A percentile compares a stretch with the other conserved stretches of the same genome.
Conservation (phyloP, 306 rosid species). For the Vigna nakashimae region DNA sequence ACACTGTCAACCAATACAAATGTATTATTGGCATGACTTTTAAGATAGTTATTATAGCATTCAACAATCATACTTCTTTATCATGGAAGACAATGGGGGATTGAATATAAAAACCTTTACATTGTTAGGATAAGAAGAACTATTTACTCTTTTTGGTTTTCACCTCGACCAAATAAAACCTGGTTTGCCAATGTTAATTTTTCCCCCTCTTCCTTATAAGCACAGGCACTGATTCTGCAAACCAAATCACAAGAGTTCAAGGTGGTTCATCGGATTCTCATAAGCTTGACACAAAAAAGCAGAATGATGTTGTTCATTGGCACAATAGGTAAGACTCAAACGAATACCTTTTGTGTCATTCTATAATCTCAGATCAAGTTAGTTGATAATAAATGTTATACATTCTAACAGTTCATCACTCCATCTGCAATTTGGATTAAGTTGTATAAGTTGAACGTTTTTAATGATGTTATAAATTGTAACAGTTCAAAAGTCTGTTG, state of each 20-base stretch:
- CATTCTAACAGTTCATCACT: constrained; percentile 16
- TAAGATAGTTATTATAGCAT: too few relatives aligned
- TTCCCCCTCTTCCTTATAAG: constrained; percentile 12
- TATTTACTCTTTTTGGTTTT: not conserved
- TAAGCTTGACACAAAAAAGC: constrained; percentile 75
- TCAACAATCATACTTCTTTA: too few relatives aligned
- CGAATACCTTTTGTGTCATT: constrained; percentile 14
- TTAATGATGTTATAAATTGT: not conserved
- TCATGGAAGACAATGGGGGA: not conserved
- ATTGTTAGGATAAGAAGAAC: not conserved
- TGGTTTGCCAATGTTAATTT: constrained; percentile 17
- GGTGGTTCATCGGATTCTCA: constrained; percentile 66
- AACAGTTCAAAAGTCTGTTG: constrained; percentile 4
- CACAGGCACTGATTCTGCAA: constrained; percentile 69
- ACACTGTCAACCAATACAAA: too few relatives aligned
- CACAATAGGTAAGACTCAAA: constrained; percentile 69
- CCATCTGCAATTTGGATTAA: constrained; percentile 11
- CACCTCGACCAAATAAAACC: not conserved
- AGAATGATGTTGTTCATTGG: constrained; percentile 90
- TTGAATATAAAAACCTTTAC: not conserved
- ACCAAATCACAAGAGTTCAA: constrained; percentile 72
- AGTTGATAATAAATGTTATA: constrained; percentile 20
- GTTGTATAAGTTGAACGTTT: not conserved
- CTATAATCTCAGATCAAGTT: not conserved
- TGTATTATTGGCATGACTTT: too few relatives aligned